Evolutionary conservation across 192 early-diverging fungal species (phyloP).

Genomic region (Gamsiella multidivaricata): DNA sequence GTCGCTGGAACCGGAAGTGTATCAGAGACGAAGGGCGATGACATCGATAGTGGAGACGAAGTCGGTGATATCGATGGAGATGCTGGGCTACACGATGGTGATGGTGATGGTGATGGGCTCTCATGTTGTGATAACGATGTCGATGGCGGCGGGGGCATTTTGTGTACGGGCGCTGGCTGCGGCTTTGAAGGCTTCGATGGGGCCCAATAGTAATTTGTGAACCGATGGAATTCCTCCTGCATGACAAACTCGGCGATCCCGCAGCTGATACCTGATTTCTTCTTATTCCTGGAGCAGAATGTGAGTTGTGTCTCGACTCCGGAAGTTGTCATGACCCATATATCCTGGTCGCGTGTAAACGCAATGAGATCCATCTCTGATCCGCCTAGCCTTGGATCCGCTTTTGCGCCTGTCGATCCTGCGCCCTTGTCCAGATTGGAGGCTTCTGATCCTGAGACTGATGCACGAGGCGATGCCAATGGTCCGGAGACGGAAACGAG

Average conservation of each 20-base stretch:
- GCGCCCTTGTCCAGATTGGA: slow-evolving; percentile 20
- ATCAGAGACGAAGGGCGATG: slow-evolving; percentile 5
- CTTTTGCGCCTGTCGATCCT: slow-evolving; percentile 21
- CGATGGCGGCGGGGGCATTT: neutral
- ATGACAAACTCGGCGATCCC: slow-evolving; percentile 78
- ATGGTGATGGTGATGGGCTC: neutral
- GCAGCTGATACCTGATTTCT: slow-evolving; percentile 59
- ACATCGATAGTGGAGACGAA: neutral
- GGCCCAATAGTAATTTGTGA: slow-evolving; percentile 72
- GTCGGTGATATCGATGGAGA: neutral
- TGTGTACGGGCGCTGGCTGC: neutral
- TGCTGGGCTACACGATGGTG: neutral
- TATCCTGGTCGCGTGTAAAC: slow-evolving; percentile 70
- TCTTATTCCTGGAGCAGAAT: slow-evolving; percentile 57
- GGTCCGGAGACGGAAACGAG: slow-evolving; percentile 45
- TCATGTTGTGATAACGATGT: too few relatives aligned
- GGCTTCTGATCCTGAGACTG: slow-evolving; percentile 15
- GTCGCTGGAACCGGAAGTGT: slow-evolving; percentile 6
- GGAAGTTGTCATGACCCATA: slow-evolving; percentile 65
- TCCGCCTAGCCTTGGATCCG: slow-evolving; percentile 72
- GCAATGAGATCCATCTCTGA: slow-evolving; percentile 59
- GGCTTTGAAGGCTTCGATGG: slow-evolving; percentile 8
- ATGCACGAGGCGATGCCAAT: slow-evolving; percentile 28
- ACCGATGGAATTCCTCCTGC: slow-evolving; percentile 79
- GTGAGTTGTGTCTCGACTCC: slow-evolving; percentile 71